Evolutionary conservation across 1,284 basidiomycete species (phyloP), one percentile per base, ranked within the genome.

Genomic region (Irpex rosettiformis): DNA sequence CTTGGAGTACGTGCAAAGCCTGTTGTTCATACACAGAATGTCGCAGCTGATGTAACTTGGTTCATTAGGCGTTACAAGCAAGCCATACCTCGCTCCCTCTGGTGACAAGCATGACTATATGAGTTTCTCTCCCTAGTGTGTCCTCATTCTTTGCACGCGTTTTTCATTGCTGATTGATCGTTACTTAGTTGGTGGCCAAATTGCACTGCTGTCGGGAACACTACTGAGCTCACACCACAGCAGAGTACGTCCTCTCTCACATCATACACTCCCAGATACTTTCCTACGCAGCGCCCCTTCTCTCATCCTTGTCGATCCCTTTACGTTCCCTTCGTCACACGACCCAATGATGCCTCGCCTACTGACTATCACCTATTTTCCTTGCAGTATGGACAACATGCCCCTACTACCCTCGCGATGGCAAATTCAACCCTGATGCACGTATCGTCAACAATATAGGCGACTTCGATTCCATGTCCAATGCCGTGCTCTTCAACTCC

Each of bases 401-500:
- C 67, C 72, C 75, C 2, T 89, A 88, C 66, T 72, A 75, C 52
- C 62, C 66, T 22, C 74, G 77, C 4, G 87, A 89, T 62, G 88
- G 87, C 18, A 65, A 77, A 59, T 80, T 87, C 65, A 89, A 89
- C 69, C 68, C 68, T 8, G 68, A 69, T 52, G 67, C 58, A n/a
- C 67, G 67, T 27, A 58, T 59, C 21, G 57, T 69, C 24, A 78
- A 85, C 67, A 81, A 84, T 64, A 77, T 82, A 48, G 79, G 78
- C 51, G 75, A 77, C 40, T 82, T 89, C 68, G 74, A 77, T 53
- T 73, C 75, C 57, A 70, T 86, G 62, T 76, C 85, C 8, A 79
- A 89, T 62, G 79, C 84, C 2, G 76, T 85, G 13, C 73, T 87
- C 37, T 86, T 83, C 73, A 86, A 86, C 64, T 70, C 83, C 3